A percentile compares a stretch with the other conserved stretches of the same genome.
phyloP scores from a whole-genome alignment of 2,329 filamentous ascomycete genomes.

The Beauveria scarabaeidicola region DNA sequence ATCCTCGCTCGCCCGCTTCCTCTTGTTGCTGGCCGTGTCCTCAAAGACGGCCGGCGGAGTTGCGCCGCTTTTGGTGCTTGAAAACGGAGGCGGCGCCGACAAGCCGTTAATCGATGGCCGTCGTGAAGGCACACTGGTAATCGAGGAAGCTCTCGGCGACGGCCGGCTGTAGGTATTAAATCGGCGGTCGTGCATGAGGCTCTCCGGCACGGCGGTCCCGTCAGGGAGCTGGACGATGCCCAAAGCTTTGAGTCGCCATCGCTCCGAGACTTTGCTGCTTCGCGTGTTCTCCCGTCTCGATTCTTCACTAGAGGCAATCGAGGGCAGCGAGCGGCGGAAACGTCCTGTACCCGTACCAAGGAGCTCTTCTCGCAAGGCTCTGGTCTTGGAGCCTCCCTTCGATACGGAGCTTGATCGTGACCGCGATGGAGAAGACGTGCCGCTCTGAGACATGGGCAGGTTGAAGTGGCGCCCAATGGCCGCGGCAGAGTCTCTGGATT shows the following conservation, averaged over 20 bases:
- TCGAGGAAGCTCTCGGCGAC: background rate
- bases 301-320: conserved; percentile 21
- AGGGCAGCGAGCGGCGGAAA: conserved; percentile 33
- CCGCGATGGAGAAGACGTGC: conserved; percentile 13
- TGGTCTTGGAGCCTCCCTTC: conserved; percentile 25
- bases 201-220: conserved; percentile 44
- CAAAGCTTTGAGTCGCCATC: conserved; percentile 41
- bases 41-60: conserved; percentile 11
- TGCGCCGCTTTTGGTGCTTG: background rate
- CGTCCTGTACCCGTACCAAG: conserved; percentile 20
- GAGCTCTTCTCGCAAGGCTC: conserved; percentile 27
- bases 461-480: conserved; percentile 14
- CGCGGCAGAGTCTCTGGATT: conserved; percentile 12
- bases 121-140: background rate
- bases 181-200: conserved; percentile 37
- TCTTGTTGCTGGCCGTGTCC: conserved; percentile 21
- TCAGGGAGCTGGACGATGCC: conserved; percentile 45
- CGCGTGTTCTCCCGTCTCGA: conserved; percentile 19
- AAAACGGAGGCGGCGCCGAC: background rate
- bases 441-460: conserved; percentile 12
- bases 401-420: conserved; percentile 15
- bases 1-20: conserved; percentile 24
- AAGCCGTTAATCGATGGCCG: conserved; percentile 6
- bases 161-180: conserved; percentile 13
- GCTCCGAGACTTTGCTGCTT: conserved; percentile 32